Evolutionary conservation across 2,329 filamentous ascomycete species (phyloP).

Genomic region (Sclerotinia glacialis): DNA sequence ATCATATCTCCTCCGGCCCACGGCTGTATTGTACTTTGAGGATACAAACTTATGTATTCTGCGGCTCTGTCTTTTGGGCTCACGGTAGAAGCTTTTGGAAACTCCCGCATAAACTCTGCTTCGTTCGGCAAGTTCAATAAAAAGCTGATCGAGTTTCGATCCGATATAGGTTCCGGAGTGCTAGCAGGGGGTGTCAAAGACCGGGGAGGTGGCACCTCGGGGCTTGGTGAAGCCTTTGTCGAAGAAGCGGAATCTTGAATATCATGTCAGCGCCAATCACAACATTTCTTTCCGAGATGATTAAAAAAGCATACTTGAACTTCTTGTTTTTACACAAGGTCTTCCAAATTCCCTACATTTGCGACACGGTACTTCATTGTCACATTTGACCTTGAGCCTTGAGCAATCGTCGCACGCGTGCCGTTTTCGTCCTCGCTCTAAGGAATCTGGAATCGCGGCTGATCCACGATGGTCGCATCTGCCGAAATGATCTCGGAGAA

Average conservation of each 20-base stretch:
- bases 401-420: conserved; percentile 40
- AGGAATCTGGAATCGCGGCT: conserved; percentile 36
- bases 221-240: conserved; percentile 28
- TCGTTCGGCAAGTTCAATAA: conserved; percentile 37
- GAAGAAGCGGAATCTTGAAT: conserved; percentile 15
- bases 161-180: conserved; percentile 34
- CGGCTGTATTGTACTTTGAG: conserved; percentile 23
- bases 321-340: conserved; percentile 35
- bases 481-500: conserved; percentile 39
- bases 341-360: conserved; percentile 40
- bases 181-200: conserved; percentile 25
- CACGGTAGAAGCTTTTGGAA: conserved; percentile 33
- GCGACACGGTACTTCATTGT: conserved; percentile 37
- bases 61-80: conserved; percentile 26
- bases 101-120: conserved; percentile 36
- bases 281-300: not conserved
- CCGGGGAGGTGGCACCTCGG: conserved; percentile 27
- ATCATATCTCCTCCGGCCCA: conserved; percentile 2
- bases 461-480: conserved; percentile 37
- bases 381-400: conserved; percentile 40
- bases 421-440: conserved; percentile 39
- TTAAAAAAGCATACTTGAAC: conserved; percentile 24
- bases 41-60: conserved; percentile 23
- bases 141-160: conserved; percentile 39
- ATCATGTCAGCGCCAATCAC: conserved; percentile 17